Base-by-base conservation (phyloP, 2,329 filamentous ascomycete species). In the Sporothrix curviconia region DNA sequence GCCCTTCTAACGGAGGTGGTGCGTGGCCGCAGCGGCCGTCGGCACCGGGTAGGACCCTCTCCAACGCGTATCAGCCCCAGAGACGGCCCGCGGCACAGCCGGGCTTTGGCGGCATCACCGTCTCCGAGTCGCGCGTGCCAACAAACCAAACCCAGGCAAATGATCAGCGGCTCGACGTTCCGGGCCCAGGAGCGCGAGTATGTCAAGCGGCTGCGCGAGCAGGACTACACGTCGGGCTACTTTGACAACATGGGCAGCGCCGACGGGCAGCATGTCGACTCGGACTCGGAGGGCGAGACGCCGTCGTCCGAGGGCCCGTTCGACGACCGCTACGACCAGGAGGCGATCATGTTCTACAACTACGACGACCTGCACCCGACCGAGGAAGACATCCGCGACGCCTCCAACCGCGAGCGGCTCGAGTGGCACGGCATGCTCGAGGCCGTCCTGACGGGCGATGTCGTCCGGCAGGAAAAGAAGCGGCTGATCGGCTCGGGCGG, bases 381-480 rank as follows among this genome's bases (percentile, higher is more conserved):
- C 3, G 80, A 90, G 24, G 94, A 97, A 66, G 94, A 99, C 70
- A 73, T 97, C 54, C 87, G 89, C 70, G 89, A 96, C 65, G 89
- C 91, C 1, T 84, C 86, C 62, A 96, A 92, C 67, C 82, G 92
- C 60, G 94, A 97, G 71, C 81, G 92, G 44, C 77, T 99, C 24
- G 94, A 99, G 72, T 99, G 94, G 94, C 92, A 99, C 72, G 90
- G 90, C 3, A 99, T 99, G 94, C 76, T 99, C 57, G 90, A 92
- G 59, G 95, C 92, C 14, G 94, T 99, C 4, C 76, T 99, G 64
- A 96, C 92, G 1, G 94, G 94, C 63, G 94, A 99, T 70, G 94
- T 99, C 8, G 92, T 99, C 58, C 90, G 90, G 66, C 94, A 99
- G 71, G 94, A 99, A 74, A 99, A 99, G 78, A 95, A 96, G 71